Percentiles rank a stretch among this genome's conserved stretches.
Conservation (phyloP, 148 eudicot genomes). For the Polygonum maritimum region DNA sequence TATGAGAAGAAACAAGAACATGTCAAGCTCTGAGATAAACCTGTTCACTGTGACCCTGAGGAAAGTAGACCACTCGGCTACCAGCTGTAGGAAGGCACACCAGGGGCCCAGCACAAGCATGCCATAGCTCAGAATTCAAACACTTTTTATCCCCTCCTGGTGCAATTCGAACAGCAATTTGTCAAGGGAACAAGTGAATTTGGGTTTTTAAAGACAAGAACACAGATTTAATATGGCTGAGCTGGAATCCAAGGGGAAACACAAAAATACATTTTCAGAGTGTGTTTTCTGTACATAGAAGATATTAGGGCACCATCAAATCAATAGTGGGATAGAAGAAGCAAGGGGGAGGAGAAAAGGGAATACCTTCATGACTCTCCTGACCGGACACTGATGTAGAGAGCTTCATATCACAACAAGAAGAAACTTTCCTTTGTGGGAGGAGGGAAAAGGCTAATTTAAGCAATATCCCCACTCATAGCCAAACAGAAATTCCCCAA, state of each 20-base stretch:
- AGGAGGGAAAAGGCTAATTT: slow-evolving; percentile 6
- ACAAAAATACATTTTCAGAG: neutral
- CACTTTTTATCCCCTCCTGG: slow-evolving; percentile 43
- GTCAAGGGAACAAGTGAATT: neutral
- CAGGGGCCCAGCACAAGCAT: slow-evolving; percentile 97
- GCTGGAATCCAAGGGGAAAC: neutral
- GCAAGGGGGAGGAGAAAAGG: neutral
- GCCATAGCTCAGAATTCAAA: slow-evolving; percentile 95
- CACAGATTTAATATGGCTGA: neutral
- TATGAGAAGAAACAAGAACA: neutral
- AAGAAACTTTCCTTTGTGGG: slow-evolving; percentile 18
- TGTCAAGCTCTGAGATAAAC: slow-evolving; percentile 17
- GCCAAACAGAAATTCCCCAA: slow-evolving; percentile 11
- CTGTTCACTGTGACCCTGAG: slow-evolving; percentile 99
- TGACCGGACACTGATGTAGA: slow-evolving; percentile 40
- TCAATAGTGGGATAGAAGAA: neutral
- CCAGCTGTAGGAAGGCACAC: slow-evolving; percentile 78
- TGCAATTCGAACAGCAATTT: neutral
- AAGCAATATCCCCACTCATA: slow-evolving; percentile 9
- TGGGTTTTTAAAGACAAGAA: neutral
- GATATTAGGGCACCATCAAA: neutral
- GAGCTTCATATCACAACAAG: slow-evolving; percentile 39
- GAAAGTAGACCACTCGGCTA: slow-evolving; percentile 86
- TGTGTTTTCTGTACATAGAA: neutral
- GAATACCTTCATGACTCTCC: slow-evolving; percentile 35